Evolutionary conservation across 1,284 basidiomycete species (phyloP).

Genomic region (Ganoderma sinense): DNA sequence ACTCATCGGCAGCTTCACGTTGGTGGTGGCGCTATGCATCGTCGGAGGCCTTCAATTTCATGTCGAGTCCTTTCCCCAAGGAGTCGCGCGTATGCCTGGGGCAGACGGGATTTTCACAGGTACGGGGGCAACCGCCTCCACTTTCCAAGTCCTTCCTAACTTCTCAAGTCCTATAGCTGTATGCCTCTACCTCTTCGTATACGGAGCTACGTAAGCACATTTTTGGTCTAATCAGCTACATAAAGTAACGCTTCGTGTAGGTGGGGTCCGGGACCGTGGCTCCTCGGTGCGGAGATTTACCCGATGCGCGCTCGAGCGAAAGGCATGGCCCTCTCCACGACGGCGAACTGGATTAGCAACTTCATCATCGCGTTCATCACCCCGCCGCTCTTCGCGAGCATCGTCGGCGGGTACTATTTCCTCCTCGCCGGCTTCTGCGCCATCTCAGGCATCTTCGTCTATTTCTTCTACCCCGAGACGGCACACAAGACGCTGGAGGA

Average conservation of each 20-base stretch:
- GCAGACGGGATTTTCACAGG: slow-evolving; percentile 57
- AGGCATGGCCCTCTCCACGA: slow-evolving; percentile 70
- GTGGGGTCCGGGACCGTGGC: slow-evolving; percentile 74
- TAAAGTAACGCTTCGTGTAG: slow-evolving; percentile 27
- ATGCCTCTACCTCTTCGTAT: slow-evolving; percentile 43
- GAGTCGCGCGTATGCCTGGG: slow-evolving; percentile 41
- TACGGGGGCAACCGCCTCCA: slow-evolving; percentile 38
- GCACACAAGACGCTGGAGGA: slow-evolving; percentile 56
- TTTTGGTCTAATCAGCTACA: not conserved
- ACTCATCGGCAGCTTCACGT: slow-evolving; percentile 52
- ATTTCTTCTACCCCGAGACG: slow-evolving; percentile 54
- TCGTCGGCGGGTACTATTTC: slow-evolving; percentile 59
- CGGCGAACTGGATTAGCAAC: slow-evolving; percentile 66
- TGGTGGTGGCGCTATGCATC: slow-evolving; percentile 49
- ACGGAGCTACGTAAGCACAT: slow-evolving; percentile 50
- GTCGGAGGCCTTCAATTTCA: slow-evolving; percentile 55
- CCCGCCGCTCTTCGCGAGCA: slow-evolving; percentile 52
- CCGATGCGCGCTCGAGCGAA: slow-evolving; percentile 72
- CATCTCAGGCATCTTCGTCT: slow-evolving; percentile 54
- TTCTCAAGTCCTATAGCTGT: slow-evolving; percentile 13
- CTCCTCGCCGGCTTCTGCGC: slow-evolving; percentile 53
- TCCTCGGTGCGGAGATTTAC: slow-evolving; percentile 68
- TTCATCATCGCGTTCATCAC: slow-evolving; percentile 63
- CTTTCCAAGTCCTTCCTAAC: not conserved
- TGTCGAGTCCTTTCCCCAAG: slow-evolving; percentile 48